phyloP scores from a whole-genome alignment of 1,284 basidiomycete species.

The Cryptococcus sp. region DNA sequence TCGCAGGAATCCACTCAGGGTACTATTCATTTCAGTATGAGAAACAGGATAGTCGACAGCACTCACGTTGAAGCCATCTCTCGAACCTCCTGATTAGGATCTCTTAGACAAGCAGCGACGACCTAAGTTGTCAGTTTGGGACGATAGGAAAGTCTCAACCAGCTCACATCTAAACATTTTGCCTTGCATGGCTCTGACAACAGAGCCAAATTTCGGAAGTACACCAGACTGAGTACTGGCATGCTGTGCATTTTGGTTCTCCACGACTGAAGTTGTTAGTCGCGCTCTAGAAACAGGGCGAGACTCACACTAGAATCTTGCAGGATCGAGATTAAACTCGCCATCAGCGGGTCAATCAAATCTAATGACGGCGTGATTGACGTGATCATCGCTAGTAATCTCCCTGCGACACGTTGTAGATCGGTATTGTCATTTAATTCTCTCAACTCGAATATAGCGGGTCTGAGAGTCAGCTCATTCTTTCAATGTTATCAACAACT shows the following conservation, averaged over 20 bases:
- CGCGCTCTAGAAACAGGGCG: background rate
- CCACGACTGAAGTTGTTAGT: conserved; percentile 42
- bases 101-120: conserved; percentile 73
- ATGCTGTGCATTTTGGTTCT: conserved; percentile 51
- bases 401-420: conserved; percentile 44
- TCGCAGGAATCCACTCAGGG: conserved; percentile 81
- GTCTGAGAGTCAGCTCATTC: conserved; percentile 21
- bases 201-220: conserved; percentile 63
- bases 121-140: conserved; percentile 25
- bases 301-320: conserved; percentile 42
- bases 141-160: background rate
- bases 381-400: conserved; percentile 49
- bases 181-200: conserved; percentile 64
- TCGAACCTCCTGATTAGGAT: conserved; percentile 90
- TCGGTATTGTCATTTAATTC: conserved; percentile 49
- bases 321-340: conserved; percentile 45
- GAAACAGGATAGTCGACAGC: background rate
- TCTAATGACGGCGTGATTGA: conserved; percentile 49
- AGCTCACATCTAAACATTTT: conserved; percentile 65
- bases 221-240: conserved; percentile 48
- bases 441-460: conserved; percentile 47
- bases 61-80: conserved; percentile 77
- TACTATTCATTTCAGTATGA: conserved; percentile 35
- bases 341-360: conserved; percentile 48
- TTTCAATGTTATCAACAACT: conserved; percentile 31